Evolutionary conservation across 306 rosid species (phyloP).

Genomic region (Prinsepia uniflora): DNA sequence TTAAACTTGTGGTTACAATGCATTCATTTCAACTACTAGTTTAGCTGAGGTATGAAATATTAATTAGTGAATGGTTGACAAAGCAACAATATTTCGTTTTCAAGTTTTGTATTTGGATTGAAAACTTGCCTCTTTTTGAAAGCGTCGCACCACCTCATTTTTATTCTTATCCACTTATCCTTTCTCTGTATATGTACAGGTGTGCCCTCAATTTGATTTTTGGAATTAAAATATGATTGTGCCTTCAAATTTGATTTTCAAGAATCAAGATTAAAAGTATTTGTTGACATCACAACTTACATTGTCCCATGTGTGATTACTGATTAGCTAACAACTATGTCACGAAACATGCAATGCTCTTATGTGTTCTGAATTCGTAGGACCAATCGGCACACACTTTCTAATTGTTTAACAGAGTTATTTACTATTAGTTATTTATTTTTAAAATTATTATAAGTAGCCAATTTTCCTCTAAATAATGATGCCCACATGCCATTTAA

Average conservation of each 20-base stretch:
- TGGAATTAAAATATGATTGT: no score
- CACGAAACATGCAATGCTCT: no score
- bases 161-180: constrained; percentile 22
- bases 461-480: no score
- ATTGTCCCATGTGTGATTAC: constrained; percentile 5
- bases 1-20: no score
- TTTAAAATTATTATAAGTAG: no score
- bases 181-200: neutral
- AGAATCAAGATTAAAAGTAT: neutral
- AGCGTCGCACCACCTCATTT: constrained; percentile 7
- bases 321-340: no score
- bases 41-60: neutral
- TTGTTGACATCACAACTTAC: constrained; percentile 13
- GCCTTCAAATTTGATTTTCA: no score
- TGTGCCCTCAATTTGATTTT: constrained; percentile 2
- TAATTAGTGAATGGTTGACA: constrained; percentile 1
- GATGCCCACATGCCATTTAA: no score
- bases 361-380: no score
- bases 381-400: no score
- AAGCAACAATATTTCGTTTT: neutral
- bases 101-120: constrained; percentile 3
- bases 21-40: neutral
- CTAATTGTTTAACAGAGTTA: no score
- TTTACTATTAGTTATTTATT: no score
- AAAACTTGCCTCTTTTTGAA: constrained; percentile 4